phyloP scores from a whole-genome alignment of 208 protist species.

The Leishmania lainsoni region DNA sequence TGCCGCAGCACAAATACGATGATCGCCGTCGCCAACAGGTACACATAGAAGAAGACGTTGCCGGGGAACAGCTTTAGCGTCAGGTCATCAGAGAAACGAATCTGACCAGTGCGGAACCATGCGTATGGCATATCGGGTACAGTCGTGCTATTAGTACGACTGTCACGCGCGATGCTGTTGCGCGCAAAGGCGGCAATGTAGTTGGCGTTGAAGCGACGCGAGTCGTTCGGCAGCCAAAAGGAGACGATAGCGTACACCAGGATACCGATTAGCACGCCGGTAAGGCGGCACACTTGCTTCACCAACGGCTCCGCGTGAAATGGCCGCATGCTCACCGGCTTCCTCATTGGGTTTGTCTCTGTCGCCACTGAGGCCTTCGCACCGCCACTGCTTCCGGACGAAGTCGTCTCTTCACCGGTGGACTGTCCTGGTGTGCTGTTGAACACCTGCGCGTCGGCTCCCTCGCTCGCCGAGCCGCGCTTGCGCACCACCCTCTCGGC shows the following conservation, averaged over 20 bases:
- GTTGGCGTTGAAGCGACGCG: conserved; percentile 24
- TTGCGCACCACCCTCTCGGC: conserved; percentile 7
- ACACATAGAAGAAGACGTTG: conserved; percentile 73
- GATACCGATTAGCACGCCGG: conserved; percentile 25
- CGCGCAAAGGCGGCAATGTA: conserved; percentile 38
- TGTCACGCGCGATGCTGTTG: conserved; percentile 5
- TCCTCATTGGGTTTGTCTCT: conserved; percentile 13
- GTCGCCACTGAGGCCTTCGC: neutral
- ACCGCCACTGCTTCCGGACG: neutral
- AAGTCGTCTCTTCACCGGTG: neutral
- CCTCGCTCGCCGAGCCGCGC: neutral
- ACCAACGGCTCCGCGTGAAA: neutral
- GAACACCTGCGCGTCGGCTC: neutral
- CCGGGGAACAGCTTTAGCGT: conserved; percentile 65
- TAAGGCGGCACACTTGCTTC: conserved; percentile 19
- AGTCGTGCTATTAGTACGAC: conserved; percentile 6
- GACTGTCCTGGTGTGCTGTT: neutral
- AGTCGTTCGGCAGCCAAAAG: conserved; percentile 63
- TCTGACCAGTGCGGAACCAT: conserved; percentile 43
- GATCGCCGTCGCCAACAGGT: conserved; percentile 35
- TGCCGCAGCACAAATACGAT: conserved; percentile 34
- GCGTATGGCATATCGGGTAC: conserved; percentile 54
- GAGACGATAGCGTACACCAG: conserved; percentile 34
- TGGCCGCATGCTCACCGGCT: conserved; percentile 10
- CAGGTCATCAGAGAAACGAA: conserved; percentile 28